A percentile compares a stretch with the other conserved stretches of the same genome.
phyloP scores from a whole-genome alignment of 148 eudicot genomes.

The Tetragonia tetragonoides region DNA sequence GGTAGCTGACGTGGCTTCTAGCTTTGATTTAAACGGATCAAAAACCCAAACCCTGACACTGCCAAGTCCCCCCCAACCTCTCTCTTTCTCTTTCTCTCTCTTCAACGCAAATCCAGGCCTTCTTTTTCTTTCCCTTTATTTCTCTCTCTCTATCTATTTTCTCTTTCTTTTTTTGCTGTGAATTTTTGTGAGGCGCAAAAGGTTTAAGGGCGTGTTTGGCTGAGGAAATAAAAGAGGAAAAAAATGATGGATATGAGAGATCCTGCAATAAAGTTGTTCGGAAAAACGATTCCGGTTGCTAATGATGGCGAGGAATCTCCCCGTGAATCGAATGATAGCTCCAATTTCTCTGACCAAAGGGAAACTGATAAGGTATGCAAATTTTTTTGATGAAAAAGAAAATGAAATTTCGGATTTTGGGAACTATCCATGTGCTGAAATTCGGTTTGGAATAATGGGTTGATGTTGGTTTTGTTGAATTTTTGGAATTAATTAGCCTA shows the following conservation, averaged over 20 bases:
- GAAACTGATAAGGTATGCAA: conserved; percentile 23
- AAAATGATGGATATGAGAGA: conserved; percentile 44
- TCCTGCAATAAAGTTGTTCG: conserved; percentile 77
- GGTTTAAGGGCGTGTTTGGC: conserved; percentile 6
- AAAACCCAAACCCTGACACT: conserved; percentile 43
- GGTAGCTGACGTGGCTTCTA: conserved; percentile 60
- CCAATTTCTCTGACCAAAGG: conserved; percentile 8
- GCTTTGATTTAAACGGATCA: conserved; percentile 48
- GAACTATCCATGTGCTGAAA: conserved; percentile 27
- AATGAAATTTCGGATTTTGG: not conserved
- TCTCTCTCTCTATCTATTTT: not conserved
- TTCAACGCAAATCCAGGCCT: not conserved
- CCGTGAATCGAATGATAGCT: conserved; percentile 16
- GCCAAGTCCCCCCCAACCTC: conserved; percentile 31
- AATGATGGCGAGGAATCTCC: conserved; percentile 30
- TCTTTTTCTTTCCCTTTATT: not conserved
- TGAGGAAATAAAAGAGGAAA: not conserved
- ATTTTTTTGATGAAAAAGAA: not conserved
- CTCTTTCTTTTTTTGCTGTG: not conserved
- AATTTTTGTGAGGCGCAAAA: not conserved
- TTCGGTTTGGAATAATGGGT: conserved; percentile 28
- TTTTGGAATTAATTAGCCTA: not conserved
- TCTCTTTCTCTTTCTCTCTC: not conserved
- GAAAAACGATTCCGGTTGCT: conserved; percentile 56
- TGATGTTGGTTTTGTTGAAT: conserved; percentile 18